Conservation (phyloP, 148 eudicot genomes). For the Heliamphora exappendiculata region DNA sequence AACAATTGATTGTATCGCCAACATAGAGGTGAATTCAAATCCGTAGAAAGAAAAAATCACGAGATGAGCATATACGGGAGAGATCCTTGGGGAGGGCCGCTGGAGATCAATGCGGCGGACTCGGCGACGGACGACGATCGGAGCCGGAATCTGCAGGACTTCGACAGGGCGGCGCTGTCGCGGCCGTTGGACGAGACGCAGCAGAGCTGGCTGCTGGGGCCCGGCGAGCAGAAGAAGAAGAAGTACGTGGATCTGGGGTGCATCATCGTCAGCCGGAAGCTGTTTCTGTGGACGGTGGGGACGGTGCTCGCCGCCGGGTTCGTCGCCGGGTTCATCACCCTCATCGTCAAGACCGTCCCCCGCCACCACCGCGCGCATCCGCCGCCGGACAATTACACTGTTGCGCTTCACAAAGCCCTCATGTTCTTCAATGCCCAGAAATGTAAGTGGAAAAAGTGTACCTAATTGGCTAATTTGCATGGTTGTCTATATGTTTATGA, state of each 20-base stretch:
- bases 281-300: slow-evolving; percentile 80
- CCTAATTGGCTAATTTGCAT: background rate
- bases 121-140: slow-evolving; percentile 95
- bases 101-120: slow-evolving; percentile 72
- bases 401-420: slow-evolving; percentile 69
- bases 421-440: slow-evolving; percentile 94
- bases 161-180: slow-evolving; percentile 78
- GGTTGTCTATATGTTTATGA: background rate
- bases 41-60: background rate
- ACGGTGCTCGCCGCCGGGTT: slow-evolving; percentile 46
- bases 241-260: slow-evolving; percentile 94
- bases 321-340: slow-evolving; percentile 44
- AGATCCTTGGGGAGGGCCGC: slow-evolving; percentile 97
- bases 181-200: slow-evolving; percentile 87
- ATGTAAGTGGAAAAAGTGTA: slow-evolving; percentile 37
- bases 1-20: background rate
- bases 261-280: slow-evolving; percentile 65
- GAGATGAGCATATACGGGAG: slow-evolving; percentile 67
- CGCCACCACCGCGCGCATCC: slow-evolving; percentile 44
- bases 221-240: slow-evolving; percentile 84
- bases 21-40: background rate
- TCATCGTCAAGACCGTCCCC: slow-evolving; percentile 70
- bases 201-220: slow-evolving; percentile 94
- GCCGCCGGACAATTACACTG: slow-evolving; percentile 79
- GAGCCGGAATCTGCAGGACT: slow-evolving; percentile 76